Conservation (phyloP, 192 early-diverging fungal species). For the Coemansia sp. region DNA sequence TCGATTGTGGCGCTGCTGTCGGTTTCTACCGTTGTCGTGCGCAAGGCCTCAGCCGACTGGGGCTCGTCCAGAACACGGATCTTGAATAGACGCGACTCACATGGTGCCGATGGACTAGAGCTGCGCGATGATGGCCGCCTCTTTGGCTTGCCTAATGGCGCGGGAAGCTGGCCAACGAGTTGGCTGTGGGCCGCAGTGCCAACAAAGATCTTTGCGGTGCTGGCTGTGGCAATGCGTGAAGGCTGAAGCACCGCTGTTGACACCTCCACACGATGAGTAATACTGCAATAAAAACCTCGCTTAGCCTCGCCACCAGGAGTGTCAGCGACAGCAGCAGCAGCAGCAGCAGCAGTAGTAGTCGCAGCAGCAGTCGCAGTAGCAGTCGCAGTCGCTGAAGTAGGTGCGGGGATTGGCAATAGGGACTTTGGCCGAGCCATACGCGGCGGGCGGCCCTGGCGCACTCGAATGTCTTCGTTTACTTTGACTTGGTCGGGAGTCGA, state of each 20-base stretch:
- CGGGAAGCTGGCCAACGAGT: not conserved
- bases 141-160: not conserved
- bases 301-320: not conserved
- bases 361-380: not conserved
- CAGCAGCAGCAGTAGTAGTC: not conserved
- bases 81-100: constrained; percentile 21
- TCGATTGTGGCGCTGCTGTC: constrained; percentile 67
- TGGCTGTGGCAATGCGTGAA: constrained; percentile 32
- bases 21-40: constrained; percentile 85
- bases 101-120: not conserved
- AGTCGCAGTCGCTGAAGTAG: not conserved
- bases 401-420: not conserved
- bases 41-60: constrained; percentile 64
- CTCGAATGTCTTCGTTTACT: constrained; percentile 48
- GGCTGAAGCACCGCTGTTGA: constrained; percentile 33
- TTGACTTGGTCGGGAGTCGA: constrained; percentile 72
- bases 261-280: constrained; percentile 14
- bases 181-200: constrained; percentile 8
- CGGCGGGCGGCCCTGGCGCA: constrained; percentile 37
- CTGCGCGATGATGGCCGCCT: not conserved
- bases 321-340: not conserved
- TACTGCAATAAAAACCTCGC: constrained; percentile 4
- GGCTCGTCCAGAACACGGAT: constrained; percentile 29
- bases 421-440: constrained; percentile 39
- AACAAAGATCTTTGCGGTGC: constrained; percentile 38